These are phyloP conservation scores for Coelomomyces lativittatus DNA, from an alignment of 371 early-diverging fungal genomes.

Conservation along the genomic window DNA sequence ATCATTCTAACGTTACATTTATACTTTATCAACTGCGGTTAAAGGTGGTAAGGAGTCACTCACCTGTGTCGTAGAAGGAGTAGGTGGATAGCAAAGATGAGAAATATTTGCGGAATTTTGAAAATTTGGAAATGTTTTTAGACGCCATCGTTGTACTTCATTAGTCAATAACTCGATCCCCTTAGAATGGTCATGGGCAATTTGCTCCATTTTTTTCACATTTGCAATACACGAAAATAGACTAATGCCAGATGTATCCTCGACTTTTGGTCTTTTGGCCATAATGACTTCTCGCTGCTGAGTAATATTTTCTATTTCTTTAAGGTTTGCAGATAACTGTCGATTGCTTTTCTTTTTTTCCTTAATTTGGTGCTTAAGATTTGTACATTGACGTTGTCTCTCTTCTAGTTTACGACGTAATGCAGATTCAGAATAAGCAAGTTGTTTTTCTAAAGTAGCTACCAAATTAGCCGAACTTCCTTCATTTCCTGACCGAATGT, in stretches of 20 bases:
- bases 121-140: conserved; percentile 33
- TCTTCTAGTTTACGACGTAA: conserved; percentile 3
- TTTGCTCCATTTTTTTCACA: conserved; percentile 19
- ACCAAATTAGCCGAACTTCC: background rate
- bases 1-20: no score
- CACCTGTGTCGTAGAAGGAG: no score
- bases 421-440: conserved; percentile 1
- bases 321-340: no score
- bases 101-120: no score
- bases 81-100: no score
- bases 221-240: no score
- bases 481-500: conserved; percentile 11
- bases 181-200: conserved; percentile 32
- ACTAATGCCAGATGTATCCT: no score
- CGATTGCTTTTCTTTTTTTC: background rate
- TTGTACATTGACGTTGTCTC: background rate
- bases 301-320: no score
- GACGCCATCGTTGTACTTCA: conserved; percentile 25
- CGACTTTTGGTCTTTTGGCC: background rate
- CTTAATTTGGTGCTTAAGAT: background rate
- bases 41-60: no score
- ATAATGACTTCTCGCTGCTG: no score
- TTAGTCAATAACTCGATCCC: conserved; percentile 27
- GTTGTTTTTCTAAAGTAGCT: conserved; percentile 1
- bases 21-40: no score